A percentile compares a stretch with the other conserved stretches of the same genome.
phyloP scores from a whole-genome alignment of 2,329 filamentous ascomycete species.

The Cladosporium velox region DNA sequence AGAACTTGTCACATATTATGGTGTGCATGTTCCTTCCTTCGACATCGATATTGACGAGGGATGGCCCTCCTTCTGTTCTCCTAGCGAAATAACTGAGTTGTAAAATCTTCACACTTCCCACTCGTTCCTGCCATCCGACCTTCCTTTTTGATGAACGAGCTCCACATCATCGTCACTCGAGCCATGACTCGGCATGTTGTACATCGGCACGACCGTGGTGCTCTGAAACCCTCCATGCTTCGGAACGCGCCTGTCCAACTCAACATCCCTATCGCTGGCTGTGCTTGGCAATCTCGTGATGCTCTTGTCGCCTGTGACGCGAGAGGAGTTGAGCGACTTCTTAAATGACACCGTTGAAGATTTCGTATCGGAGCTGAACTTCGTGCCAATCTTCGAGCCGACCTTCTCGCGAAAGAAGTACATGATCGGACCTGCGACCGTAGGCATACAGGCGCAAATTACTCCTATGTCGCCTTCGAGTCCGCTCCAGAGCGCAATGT shows the following conservation, averaged over 20 bases:
- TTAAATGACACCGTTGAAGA: background rate
- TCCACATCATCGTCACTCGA: slow-evolving; percentile 5
- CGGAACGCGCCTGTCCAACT: background rate
- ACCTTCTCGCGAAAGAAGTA: slow-evolving; percentile 5
- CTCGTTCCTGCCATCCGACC: background rate
- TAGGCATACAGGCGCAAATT: slow-evolving; percentile 31
- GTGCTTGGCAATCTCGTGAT: background rate
- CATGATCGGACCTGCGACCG: slow-evolving; percentile 10
- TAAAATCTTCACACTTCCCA: background rate
- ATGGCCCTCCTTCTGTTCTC: too few relatives aligned
- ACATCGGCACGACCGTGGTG: background rate
- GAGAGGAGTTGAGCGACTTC: background rate
- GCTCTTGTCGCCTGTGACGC: background rate
- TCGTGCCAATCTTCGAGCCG: background rate
- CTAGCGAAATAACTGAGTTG: too few relatives aligned
- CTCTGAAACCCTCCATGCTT: background rate
- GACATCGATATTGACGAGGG: too few relatives aligned
- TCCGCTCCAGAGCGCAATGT: slow-evolving; percentile 26
- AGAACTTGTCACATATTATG: too few relatives aligned
- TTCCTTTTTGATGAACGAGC: background rate
- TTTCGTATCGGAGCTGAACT: background rate
- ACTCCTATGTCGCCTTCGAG: slow-evolving; percentile 28
- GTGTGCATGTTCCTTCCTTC: too few relatives aligned
- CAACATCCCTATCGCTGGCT: background rate
- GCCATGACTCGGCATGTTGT: background rate